Evolutionary conservation across 805 yeast species (phyloP), one percentile per base, ranked within the genome.

Genomic region (Lipomyces spencermartinsiae): DNA sequence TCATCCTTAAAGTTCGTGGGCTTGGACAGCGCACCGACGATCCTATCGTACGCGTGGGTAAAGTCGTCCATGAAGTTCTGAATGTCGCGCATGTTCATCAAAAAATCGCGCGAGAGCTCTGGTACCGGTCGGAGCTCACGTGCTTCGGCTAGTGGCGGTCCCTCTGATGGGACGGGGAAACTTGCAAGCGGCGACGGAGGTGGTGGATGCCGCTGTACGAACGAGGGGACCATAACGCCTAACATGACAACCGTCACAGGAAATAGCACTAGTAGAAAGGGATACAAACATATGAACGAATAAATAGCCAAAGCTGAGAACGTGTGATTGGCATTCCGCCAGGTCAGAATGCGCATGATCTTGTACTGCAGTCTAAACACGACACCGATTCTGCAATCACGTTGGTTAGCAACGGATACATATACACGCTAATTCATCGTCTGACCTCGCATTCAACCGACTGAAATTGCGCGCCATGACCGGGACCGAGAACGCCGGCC

Each of bases 241-340:
- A 83, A 80, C 37, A 89, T 73, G 2, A 91, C 59, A 60, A 81
- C 82, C 1, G 89, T 68, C 49, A 89, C 73, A 0, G 97, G 97
- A 39, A 88, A 81, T 0, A 87, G 82, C 51, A 90, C 77, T 12
- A 91, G 80, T 61, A 90, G 77, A 75, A 87, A 87, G 0, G 97
- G 97, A 79, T 90, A 85, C 46, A 89, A 77, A 25, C 95, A 90
- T 0, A 88, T 80, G 68, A 87, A 82, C 0, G 97, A 88, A 71
- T 89, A 88, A 0, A 87, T 69, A 4, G 89, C 79, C 63, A 92
- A 78, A 29, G 81, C 76, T 0, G 89, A 81, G 4, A 93, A 71
- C 0, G 97, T 93, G 69, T 86, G 84, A 0, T 90, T 81, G 0
- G 96, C 93, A 34, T 83, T 81, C 67, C 87, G 85, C 98, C 98